These are phyloP conservation scores for Hymenoscyphus salicellus DNA, from an alignment of 2,329 filamentous ascomycete genomes.

Conservation along the genomic window DNA sequence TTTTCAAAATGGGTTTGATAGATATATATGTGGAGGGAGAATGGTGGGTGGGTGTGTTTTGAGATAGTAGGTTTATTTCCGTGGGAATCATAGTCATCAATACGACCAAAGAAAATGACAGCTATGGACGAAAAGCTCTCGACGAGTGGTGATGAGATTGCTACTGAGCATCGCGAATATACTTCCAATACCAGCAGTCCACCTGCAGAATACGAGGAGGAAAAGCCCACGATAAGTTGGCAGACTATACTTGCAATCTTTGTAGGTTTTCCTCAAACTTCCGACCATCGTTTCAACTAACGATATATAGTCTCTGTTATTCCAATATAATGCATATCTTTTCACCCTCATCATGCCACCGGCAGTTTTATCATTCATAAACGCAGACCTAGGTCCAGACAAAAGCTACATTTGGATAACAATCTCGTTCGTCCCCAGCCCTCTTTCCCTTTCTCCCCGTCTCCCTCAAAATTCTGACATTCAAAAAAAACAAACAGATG, in stretches of 20 bases:
- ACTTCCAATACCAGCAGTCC: neutral
- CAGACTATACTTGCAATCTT: slow-evolving; percentile 1
- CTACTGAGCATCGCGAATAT: neutral
- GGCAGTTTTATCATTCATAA: slow-evolving; percentile 11
- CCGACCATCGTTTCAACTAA: too few species aligned
- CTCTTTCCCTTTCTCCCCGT: neutral
- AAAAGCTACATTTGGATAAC: slow-evolving; percentile 35
- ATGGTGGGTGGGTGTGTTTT: too few species aligned
- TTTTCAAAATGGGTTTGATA: neutral
- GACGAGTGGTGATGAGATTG: neutral
- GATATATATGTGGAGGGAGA: too few species aligned
- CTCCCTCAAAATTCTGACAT: neutral
- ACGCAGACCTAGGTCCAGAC: slow-evolving; percentile 15
- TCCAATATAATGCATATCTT: slow-evolving; percentile 13
- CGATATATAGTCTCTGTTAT: neutral
- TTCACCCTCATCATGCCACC: slow-evolving; percentile 15
- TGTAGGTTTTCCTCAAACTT: too few species aligned
- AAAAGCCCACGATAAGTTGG: neutral
- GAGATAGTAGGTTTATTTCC: neutral
- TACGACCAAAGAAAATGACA: neutral
- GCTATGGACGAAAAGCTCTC: neutral
- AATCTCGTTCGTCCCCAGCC: slow-evolving; percentile 8
- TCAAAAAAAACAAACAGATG: slow-evolving; percentile 17
- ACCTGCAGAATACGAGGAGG: neutral
- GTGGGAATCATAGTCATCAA: neutral